phyloP scores from a whole-genome alignment of 257 asterid species.

The Leptodermis oblonga region DNA sequence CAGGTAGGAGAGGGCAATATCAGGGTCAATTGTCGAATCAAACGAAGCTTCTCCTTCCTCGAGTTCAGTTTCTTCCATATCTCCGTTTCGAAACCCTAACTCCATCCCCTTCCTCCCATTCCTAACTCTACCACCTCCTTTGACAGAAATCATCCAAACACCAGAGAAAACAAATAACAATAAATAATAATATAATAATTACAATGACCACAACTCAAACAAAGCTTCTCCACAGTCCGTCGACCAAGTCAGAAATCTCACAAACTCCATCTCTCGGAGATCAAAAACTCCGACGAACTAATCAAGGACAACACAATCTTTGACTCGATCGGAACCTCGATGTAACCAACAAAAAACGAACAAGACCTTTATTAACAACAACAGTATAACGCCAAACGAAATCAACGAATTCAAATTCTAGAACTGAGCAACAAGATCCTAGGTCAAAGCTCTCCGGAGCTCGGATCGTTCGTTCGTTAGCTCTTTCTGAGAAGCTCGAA shows the following conservation, averaged over 20 bases:
- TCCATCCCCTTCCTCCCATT: conserved; percentile 78
- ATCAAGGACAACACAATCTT: neutral
- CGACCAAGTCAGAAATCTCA: conserved; percentile 29
- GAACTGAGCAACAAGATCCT: conserved; percentile 28
- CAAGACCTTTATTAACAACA: conserved; percentile 12
- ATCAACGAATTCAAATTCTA: conserved; percentile 7
- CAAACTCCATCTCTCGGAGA: conserved; percentile 25
- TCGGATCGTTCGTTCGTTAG: conserved; percentile 52
- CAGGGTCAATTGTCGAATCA: conserved; percentile 87
- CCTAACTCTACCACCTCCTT: conserved; percentile 63
- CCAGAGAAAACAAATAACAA: too few species aligned
- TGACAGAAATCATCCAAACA: conserved; percentile 66
- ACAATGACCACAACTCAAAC: conserved; percentile 5
- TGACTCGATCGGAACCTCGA: conserved; percentile 30
- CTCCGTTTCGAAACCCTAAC: conserved; percentile 42
- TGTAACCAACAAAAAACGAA: conserved; percentile 39
- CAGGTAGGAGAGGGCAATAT: conserved; percentile 85
- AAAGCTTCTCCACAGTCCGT: conserved; percentile 29
- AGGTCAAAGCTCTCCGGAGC: conserved; percentile 11
- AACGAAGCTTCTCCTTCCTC: conserved; percentile 96
- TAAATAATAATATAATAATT: neutral
- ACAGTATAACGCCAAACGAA: conserved; percentile 6
- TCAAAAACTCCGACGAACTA: conserved; percentile 33
- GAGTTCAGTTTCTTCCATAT: conserved; percentile 77
- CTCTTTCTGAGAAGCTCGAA: conserved; percentile 61